phyloP scores from a whole-genome alignment of 768 basidiomycete genomes.

The Lactifluus echinatus region DNA sequence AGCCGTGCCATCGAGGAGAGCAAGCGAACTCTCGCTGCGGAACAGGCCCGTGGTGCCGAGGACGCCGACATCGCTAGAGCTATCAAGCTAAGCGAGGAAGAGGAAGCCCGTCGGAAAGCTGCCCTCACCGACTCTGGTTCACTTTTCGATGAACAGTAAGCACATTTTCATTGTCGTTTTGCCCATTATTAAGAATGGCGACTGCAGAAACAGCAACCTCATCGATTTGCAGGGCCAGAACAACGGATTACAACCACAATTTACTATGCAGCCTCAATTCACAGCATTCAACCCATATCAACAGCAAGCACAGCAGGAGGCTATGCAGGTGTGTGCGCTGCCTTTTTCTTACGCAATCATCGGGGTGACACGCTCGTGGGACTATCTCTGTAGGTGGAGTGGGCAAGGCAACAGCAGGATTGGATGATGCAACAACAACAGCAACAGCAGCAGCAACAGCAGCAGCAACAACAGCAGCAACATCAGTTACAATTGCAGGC shows the following conservation, averaged over 20 bases:
- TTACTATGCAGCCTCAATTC: constrained; percentile 75
- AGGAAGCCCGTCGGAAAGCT: constrained; percentile 68
- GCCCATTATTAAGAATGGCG: not conserved
- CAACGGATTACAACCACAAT: constrained; percentile 58
- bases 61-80: constrained; percentile 83
- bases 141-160: constrained; percentile 86
- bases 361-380: not conserved
- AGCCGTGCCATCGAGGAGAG: constrained; percentile 83
- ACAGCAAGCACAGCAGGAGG: constrained; percentile 88
- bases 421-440: constrained; percentile 61
- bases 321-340: constrained; percentile 43
- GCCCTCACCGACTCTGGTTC: constrained; percentile 60
- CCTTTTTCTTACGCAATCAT: not conserved
- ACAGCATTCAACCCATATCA: constrained; percentile 93
- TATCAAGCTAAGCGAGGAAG: constrained; percentile 80
- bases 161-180: constrained; percentile 18
- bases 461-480: constrained; percentile 36
- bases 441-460: no score
- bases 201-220: constrained; percentile 10
- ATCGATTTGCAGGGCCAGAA: constrained; percentile 13
- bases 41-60: constrained; percentile 56
- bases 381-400: constrained; percentile 31
- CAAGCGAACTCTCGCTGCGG: constrained; percentile 61
- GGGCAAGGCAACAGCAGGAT: constrained; percentile 50
- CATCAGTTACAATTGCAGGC: constrained; percentile 39